These are phyloP conservation scores for Colletotrichum euphorbiae DNA, from an alignment of 2,329 filamentous ascomycete species.

Conservation along the genomic window DNA sequence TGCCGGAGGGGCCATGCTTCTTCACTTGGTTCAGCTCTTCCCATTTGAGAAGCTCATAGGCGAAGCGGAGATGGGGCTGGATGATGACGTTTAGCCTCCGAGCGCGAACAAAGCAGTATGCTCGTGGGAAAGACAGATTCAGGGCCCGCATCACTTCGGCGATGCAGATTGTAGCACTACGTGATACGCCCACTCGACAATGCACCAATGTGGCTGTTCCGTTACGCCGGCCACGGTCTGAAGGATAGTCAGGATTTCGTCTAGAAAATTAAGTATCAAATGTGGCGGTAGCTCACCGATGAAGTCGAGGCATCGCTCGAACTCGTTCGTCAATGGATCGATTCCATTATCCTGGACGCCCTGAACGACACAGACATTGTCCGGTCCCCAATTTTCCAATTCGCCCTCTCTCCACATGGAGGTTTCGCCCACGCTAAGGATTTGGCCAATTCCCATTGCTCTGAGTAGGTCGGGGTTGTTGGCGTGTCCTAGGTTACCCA, in stretches of 20 bases:
- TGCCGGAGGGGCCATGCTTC: conserved; percentile 49
- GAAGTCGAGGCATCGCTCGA: conserved; percentile 87
- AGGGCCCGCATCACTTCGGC: conserved; percentile 95
- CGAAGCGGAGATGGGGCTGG: conserved; percentile 93
- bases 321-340: conserved; percentile 88
- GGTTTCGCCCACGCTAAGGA: conserved; percentile 92
- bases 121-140: conserved; percentile 85
- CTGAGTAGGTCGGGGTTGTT: conserved; percentile 89
- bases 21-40: conserved; percentile 78
- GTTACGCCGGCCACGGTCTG: conserved; percentile 82
- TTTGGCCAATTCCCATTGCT: conserved; percentile 84
- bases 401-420: conserved; percentile 82
- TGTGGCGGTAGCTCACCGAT: conserved; percentile 76
- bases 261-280: not conserved
- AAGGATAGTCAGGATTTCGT: conserved; percentile 27
- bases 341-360: conserved; percentile 97
- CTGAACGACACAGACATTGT: conserved; percentile 85
- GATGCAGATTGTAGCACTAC: conserved; percentile 97
- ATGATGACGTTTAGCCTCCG: conserved; percentile 97
- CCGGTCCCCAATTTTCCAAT: conserved; percentile 76
- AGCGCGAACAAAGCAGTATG: conserved; percentile 96
- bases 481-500: conserved; percentile 92
- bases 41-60: conserved; percentile 96
- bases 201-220: conserved; percentile 92
- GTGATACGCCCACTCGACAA: conserved; percentile 94